phyloP scores from a whole-genome alignment of 2,329 filamentous ascomycete species.

The Hysterium pulicare region DNA sequence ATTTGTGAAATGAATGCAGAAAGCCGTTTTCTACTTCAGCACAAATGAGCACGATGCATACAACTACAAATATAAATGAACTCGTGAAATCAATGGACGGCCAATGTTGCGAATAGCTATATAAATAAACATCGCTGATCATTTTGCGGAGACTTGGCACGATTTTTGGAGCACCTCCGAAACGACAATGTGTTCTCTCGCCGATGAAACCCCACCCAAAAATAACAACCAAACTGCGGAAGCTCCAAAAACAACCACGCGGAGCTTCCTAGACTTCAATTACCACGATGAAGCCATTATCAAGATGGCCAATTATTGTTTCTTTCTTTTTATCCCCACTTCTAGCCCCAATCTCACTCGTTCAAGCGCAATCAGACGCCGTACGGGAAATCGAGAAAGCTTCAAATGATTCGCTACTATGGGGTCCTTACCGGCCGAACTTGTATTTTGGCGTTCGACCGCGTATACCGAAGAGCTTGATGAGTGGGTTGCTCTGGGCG shows the following conservation, averaged over 20 bases:
- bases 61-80: no score
- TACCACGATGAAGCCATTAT: constrained; percentile 24
- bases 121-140: no score
- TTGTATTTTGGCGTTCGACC: constrained; percentile 90
- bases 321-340: constrained; percentile 19
- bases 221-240: constrained; percentile 10
- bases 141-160: no score
- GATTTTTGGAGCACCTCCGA: constrained; percentile 3
- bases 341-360: constrained; percentile 22
- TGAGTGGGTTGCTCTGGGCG: constrained; percentile 83
- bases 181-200: constrained; percentile 3
- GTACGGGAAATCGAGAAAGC: constrained; percentile 39
- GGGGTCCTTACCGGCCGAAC: constrained; percentile 93
- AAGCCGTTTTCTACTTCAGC: no score
- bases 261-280: constrained; percentile 11
- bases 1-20: no score
- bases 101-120: no score
- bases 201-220: constrained; percentile 16
- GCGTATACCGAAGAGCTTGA: constrained; percentile 74
- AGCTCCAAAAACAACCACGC: constrained; percentile 13
- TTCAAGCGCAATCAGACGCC: constrained; percentile 27
- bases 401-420: constrained; percentile 81
- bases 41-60: no score
- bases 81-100: no score
- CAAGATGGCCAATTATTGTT: constrained; percentile 17